Evolutionary conservation across 331 rosid genomes (phyloP), one percentile per base, ranked within the genome.

Genomic region (Stylosanthes scabra): DNA sequence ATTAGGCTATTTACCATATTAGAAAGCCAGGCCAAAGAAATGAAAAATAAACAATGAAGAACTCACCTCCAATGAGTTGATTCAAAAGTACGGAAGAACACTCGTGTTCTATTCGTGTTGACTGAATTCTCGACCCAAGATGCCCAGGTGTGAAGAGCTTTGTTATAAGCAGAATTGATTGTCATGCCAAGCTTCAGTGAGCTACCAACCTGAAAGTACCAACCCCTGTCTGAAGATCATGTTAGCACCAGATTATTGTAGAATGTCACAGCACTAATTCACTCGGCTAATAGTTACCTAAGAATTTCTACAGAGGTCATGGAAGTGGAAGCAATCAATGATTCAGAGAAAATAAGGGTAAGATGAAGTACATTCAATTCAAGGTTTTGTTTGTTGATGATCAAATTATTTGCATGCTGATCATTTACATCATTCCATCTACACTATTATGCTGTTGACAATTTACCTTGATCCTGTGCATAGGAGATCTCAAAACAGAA

Each of bases 21-120:
- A 34, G 68, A 64, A 66, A 65, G 25, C 39, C 49, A 11, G 54
- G 54, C 11, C 63, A 55, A 70, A 64, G 29, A 20, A 31, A 66
- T 47, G 55, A 46, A 29, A 49, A 68, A 37, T 9, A 12, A 52
- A 60, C 45, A 47, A 54, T 57, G 58, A 12, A 52, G 9, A 78
- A 78, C 79, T 1, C 63, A 93, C 98, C 89, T 86, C 99, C 97
- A 94, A 72, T 91, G 97, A 40, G 93, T 81, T 46, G 97, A 80
- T 74, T 91, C 99, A 58, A 86, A 89, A 14, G 97, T 91, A 11
- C 99, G 91, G 70, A 91, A 86, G 88, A 91, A 89, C 10, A 94
- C 71, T 27, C 74, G 72, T 20, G 97, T 91, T 67, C 86, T 86
- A 25, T 84, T 91, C 58, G 84, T 80, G 75, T 91, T 68, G 39